Base-by-base conservation (phyloP, 306 rosid species). In the Herpetospermum pedunculosum region DNA sequence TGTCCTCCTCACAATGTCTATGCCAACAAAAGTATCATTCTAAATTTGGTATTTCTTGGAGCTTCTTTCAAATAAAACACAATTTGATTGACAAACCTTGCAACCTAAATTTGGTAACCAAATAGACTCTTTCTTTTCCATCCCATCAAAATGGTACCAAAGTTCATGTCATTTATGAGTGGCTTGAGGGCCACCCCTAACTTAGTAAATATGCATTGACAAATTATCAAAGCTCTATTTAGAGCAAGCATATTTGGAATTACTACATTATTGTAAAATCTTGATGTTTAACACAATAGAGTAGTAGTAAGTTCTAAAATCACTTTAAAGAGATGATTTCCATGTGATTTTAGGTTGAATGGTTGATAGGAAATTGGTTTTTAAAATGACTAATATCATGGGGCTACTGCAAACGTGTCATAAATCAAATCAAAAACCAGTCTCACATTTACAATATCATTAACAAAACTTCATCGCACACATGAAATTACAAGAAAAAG, bases 111-210 rank as follows among this genome's bases (percentile, higher is more conserved):
- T 58, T 3, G 72, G 76, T 69, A 67, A 54, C 14, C 4, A n/a
- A 69, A 69, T 23, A 5, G 70, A 69, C 70, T 57, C 4, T 37
- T 54, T 25, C 18, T 2, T 2, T 8, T 57, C 10, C 49, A 26
- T 53, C 18, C 67, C n/a, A 21, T 58, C 26, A 35, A 43, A 75
- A 75, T 11, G 47, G 8, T 54, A 77, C 76, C 80, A n/a, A 43
- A 30, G 3, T n/a, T 54, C 3, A 38, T 63, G n/a, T 48, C 14
- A 58, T 58, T 59, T 59, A 16, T 13, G 23, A 59, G 41, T 59
- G 38, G 9, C 19, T 19, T 57, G 64, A 23, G 64, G 30, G 32
- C 3, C 18, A 14, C 1, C 21, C 19, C 16, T n/a, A 49, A 0
- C 6, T 49, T 16, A 49, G 54, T 49, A 49, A 49, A 57, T 28